These are phyloP conservation scores for Aspergillus terreus DNA, from an alignment of 2,329 filamentous ascomycete species.

Conservation along the genomic window DNA sequence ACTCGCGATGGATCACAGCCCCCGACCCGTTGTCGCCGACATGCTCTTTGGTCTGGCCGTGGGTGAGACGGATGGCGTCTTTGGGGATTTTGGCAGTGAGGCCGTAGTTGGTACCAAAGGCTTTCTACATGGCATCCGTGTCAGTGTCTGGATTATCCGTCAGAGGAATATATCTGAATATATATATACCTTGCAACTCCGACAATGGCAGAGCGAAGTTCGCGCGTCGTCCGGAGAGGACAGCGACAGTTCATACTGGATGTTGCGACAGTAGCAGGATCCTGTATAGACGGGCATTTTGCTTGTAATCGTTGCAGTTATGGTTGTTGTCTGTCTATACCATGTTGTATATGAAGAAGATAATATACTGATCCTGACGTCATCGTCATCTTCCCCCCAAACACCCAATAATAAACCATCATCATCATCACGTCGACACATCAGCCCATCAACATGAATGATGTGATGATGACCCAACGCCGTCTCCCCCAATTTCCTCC, in stretches of 20 bases:
- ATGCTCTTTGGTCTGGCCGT: slow-evolving; percentile 43
- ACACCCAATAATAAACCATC: not conserved
- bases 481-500: not conserved
- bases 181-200: slow-evolving; percentile 46
- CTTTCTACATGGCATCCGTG: slow-evolving; percentile 36
- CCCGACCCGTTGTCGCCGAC: slow-evolving; percentile 51
- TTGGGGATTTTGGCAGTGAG: slow-evolving; percentile 51
- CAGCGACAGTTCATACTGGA: slow-evolving; percentile 47
- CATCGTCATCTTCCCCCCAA: not conserved
- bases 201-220: slow-evolving; percentile 52
- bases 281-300: slow-evolving; percentile 26
- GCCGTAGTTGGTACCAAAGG: slow-evolving; percentile 51
- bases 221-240: slow-evolving; percentile 45
- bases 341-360: not conserved
- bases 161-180: no score
- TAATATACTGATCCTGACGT: not conserved
- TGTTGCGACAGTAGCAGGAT: slow-evolving; percentile 47
- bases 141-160: not conserved
- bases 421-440: not conserved
- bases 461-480: not conserved
- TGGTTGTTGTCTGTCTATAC: no score
- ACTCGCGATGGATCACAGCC: slow-evolving; percentile 47
- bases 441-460: not conserved
- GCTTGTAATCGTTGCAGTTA: no score
- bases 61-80: slow-evolving; percentile 39